Evolutionary conservation across 116 monocot genomes (phyloP).

Genomic region (Posidonia oceanica): DNA sequence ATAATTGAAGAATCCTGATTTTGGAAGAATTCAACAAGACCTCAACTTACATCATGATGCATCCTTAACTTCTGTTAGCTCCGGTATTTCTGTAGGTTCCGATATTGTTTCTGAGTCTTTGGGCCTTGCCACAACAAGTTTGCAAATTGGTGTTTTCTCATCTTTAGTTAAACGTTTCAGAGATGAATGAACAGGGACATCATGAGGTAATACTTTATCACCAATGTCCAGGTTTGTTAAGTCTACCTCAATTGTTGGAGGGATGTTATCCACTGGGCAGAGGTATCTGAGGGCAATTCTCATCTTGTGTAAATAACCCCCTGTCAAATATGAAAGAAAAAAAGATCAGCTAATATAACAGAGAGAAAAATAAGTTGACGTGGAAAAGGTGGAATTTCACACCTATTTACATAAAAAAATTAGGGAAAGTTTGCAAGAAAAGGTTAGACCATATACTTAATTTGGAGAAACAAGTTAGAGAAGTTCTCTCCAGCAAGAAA

Average conservation of each 20-base stretch:
- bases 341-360: background rate
- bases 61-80: background rate
- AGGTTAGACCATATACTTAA: too few species aligned
- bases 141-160: constrained; percentile 46
- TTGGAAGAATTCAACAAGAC: too few species aligned
- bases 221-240: constrained; percentile 59
- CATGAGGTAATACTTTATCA: constrained; percentile 43
- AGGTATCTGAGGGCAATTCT: constrained; percentile 52
- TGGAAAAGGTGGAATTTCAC: too few species aligned
- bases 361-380: too few species aligned
- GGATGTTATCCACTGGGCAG: constrained; percentile 62
- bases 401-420: too few species aligned
- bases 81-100: constrained; percentile 6
- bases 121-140: constrained; percentile 48
- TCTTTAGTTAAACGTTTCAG: constrained; percentile 61
- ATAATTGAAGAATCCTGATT: too few species aligned
- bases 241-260: constrained; percentile 75
- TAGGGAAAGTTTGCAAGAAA: too few species aligned
- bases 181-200: constrained; percentile 52
- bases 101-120: background rate
- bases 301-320: constrained; percentile 78
- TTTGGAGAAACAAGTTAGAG: too few species aligned
- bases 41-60: background rate
- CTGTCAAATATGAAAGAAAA: constrained; percentile 17
- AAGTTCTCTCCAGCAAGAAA: too few species aligned